Percentiles rank a stretch among this genome's conserved stretches.
phyloP scores from a whole-genome alignment of 2,329 filamentous ascomycete species.

The Tricladium varicosporioides region DNA sequence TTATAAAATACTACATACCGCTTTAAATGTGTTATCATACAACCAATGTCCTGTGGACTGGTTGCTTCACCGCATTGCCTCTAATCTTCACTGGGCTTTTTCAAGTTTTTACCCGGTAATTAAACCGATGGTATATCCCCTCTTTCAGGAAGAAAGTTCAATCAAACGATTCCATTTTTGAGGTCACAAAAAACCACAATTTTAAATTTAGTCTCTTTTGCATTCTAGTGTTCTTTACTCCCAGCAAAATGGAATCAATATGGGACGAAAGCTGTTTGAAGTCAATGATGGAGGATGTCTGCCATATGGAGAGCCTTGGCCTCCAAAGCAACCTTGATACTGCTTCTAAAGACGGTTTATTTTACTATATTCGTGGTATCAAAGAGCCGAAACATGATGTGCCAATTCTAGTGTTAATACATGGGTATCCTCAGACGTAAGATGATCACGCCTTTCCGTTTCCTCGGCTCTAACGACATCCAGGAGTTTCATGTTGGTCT shows the following conservation, averaged over 20 bases:
- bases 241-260: background rate
- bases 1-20: no score
- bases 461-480: background rate
- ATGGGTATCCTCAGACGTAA: conserved; percentile 45
- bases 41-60: no score
- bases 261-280: conserved; percentile 2
- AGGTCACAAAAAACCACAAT: no score
- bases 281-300: conserved; percentile 5
- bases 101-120: no score
- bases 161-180: no score
- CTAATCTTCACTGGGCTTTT: no score
- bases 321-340: conserved; percentile 18
- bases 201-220: no score
- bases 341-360: conserved; percentile 8
- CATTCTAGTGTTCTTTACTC: no score
- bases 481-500: conserved; percentile 30
- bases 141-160: no score
- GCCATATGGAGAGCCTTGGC: conserved; percentile 16
- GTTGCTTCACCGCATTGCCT: no score
- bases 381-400: conserved; percentile 15
- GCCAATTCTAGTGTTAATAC: conserved; percentile 41
- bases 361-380: conserved; percentile 18
- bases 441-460: conserved; percentile 5
- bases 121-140: no score
- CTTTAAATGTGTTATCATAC: no score